Evolutionary conservation across 768 basidiomycete genomes (phyloP).

Genomic region (Suillus paluster): DNA sequence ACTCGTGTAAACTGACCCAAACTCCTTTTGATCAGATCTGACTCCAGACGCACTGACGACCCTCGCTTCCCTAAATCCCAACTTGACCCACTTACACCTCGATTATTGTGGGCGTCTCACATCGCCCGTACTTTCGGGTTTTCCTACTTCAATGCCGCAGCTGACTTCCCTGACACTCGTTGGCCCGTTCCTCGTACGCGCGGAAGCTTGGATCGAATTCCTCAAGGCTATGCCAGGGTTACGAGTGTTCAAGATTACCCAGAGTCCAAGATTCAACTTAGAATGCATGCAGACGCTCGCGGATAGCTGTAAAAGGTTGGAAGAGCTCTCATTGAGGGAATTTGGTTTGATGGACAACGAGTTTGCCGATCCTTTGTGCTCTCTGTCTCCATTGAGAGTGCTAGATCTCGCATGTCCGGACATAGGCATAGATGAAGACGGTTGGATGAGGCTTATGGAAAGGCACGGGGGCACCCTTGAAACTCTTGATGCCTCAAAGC

Average conservation of each 20-base stretch:
- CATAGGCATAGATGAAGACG: slow-evolving; percentile 56
- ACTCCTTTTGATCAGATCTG: slow-evolving; percentile 55
- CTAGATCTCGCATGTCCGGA: slow-evolving; percentile 76
- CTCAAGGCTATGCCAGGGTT: slow-evolving; percentile 67
- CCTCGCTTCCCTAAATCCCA: slow-evolving; percentile 82
- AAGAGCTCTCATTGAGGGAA: slow-evolving; percentile 79
- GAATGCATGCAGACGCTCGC: slow-evolving; percentile 66
- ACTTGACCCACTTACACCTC: slow-evolving; percentile 76
- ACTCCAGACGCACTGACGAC: slow-evolving; percentile 66
- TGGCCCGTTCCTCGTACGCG: slow-evolving; percentile 85
- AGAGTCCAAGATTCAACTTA: slow-evolving; percentile 85
- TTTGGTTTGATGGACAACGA: slow-evolving; percentile 71
- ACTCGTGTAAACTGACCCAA: slow-evolving; percentile 7
- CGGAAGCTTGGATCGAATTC: slow-evolving; percentile 75
- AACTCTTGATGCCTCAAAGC: slow-evolving; percentile 73
- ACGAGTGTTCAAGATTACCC: slow-evolving; percentile 76
- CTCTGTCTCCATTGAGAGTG: slow-evolving; percentile 44
- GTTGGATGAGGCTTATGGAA: slow-evolving; percentile 58
- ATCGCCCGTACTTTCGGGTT: slow-evolving; percentile 58
- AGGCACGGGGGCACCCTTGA: slow-evolving; percentile 58
- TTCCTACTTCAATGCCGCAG: slow-evolving; percentile 64
- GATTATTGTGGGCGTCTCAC: slow-evolving; percentile 87
- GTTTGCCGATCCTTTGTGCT: slow-evolving; percentile 58
- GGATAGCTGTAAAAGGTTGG: slow-evolving; percentile 52
- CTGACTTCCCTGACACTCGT: slow-evolving; percentile 79